phyloP scores from a whole-genome alignment of 169 alveolate genomes.

The Plasmodium gonderi region DNA sequence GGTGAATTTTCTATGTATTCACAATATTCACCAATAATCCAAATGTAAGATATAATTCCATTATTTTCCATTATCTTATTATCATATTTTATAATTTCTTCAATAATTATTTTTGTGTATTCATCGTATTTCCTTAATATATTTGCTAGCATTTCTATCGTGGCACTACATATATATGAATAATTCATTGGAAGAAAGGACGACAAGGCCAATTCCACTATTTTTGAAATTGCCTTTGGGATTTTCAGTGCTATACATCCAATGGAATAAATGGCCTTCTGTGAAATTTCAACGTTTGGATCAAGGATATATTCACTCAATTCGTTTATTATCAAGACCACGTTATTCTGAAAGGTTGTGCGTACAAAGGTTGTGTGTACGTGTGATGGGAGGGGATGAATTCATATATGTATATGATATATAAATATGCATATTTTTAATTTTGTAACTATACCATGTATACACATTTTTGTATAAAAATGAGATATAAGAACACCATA shows the following conservation, averaged over 20 bases:
- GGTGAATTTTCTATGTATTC: conserved; percentile 85
- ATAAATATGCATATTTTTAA: too few relatives aligned
- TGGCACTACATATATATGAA: conserved; percentile 87
- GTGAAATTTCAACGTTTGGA: conserved; percentile 92
- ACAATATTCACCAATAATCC: conserved; percentile 85
- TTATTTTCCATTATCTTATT: conserved; percentile 64
- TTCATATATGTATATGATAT: too few relatives aligned
- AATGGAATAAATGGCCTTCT: conserved; percentile 91
- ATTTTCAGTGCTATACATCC: conserved; percentile 92
- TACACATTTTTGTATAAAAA: background rate
- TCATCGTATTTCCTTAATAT: conserved; percentile 87
- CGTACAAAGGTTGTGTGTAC: background rate
- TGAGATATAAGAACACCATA: background rate
- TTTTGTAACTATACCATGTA: background rate
- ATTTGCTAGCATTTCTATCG: conserved; percentile 87
- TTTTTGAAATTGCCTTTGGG: conserved; percentile 86
- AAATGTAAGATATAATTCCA: conserved; percentile 72
- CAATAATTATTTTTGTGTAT: conserved; percentile 83
- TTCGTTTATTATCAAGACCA: conserved; percentile 90
- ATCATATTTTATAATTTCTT: conserved; percentile 76
- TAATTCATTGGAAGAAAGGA: conserved; percentile 77
- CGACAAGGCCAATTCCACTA: conserved; percentile 84
- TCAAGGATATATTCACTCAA: conserved; percentile 95
- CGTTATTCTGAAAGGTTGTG: conserved; percentile 81
- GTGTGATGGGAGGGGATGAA: background rate